phyloP scores from a whole-genome alignment of 2,329 filamentous ascomycete species.

The Dactylonectria estremocensis region DNA sequence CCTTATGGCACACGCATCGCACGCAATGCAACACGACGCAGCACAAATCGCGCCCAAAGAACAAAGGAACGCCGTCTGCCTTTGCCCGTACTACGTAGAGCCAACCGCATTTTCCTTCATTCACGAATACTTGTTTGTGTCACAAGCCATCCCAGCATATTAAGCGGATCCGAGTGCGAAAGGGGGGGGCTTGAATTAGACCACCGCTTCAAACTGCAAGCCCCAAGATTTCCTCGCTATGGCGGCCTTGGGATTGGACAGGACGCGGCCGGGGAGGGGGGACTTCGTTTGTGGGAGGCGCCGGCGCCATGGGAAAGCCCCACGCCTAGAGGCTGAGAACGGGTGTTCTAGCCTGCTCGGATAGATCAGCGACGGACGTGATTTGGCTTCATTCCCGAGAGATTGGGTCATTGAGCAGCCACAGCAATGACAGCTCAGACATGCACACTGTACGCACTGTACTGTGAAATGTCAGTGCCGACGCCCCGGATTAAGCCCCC shows the following conservation, averaged over 20 bases:
- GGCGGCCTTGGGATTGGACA: conserved; percentile 7
- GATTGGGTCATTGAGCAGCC: conserved; percentile 6
- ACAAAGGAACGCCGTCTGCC: not conserved
- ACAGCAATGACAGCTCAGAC: not conserved
- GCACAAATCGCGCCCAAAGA: not conserved
- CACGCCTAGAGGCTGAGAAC: not conserved
- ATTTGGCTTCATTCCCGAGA: not conserved
- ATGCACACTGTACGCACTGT: too few relatives aligned
- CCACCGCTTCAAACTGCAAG: not conserved
- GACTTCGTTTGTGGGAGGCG: not conserved
- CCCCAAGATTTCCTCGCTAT: not conserved
- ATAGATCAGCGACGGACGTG: not conserved
- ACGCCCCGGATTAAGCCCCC: too few relatives aligned
- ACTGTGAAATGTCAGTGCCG: too few relatives aligned
- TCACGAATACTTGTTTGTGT: too few relatives aligned
- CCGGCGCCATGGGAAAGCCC: not conserved
- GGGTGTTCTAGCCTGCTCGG: not conserved
- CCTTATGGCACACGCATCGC: not conserved
- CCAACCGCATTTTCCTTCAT: too few relatives aligned
- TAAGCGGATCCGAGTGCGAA: not conserved
- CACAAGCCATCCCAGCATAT: not conserved
- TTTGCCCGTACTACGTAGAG: not conserved
- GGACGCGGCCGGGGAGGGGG: not conserved
- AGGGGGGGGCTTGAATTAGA: not conserved
- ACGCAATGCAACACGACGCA: not conserved